These are phyloP conservation scores for Septoria petroselini DNA, from an alignment of 2,329 filamentous ascomycete genomes.

Conservation along the genomic window DNA sequence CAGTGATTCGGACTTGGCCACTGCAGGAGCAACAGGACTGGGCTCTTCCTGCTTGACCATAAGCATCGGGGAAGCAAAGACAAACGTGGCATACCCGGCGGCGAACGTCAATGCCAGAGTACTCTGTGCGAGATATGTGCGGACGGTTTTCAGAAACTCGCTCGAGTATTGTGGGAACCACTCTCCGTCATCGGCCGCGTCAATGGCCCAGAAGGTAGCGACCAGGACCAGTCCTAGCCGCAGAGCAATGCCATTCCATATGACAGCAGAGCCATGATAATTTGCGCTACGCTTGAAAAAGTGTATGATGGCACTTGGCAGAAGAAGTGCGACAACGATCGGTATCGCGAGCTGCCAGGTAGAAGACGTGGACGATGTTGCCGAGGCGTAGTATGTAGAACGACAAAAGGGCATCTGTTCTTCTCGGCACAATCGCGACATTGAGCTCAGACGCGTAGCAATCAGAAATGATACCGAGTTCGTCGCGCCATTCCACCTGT, in stretches of 20 bases:
- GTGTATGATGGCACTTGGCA: conserved; percentile 73
- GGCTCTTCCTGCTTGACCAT: conserved; percentile 56
- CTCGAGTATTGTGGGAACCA: conserved; percentile 66
- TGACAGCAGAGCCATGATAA: conserved; percentile 78
- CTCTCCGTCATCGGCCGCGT: conserved; percentile 80
- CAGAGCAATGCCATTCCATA: conserved; percentile 80
- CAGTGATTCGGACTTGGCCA: conserved; percentile 28
- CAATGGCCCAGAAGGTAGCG: conserved; percentile 81
- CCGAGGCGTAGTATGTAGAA: conserved; percentile 92
- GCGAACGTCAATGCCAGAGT: conserved; percentile 76
- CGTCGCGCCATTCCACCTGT: conserved; percentile 73
- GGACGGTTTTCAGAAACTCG: conserved; percentile 66
- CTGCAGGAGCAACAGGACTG: conserved; percentile 24
- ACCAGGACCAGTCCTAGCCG: conserved; percentile 71
- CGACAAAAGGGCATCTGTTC: conserved; percentile 97
- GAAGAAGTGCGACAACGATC: conserved; percentile 64
- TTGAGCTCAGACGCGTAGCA: conserved; percentile 74
- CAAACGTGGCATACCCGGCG: conserved; percentile 79
- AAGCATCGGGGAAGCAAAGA: conserved; percentile 81
- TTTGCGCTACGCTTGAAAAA: conserved; percentile 81
- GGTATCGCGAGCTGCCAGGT: conserved; percentile 84
- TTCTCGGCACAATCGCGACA: conserved; percentile 90
- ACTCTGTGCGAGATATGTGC: conserved; percentile 75
- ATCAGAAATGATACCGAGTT: conserved; percentile 81
- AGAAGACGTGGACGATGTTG: conserved; percentile 86